phyloP scores from a whole-genome alignment of 805 yeast genomes.

The Yamadazyma akitaensis region DNA sequence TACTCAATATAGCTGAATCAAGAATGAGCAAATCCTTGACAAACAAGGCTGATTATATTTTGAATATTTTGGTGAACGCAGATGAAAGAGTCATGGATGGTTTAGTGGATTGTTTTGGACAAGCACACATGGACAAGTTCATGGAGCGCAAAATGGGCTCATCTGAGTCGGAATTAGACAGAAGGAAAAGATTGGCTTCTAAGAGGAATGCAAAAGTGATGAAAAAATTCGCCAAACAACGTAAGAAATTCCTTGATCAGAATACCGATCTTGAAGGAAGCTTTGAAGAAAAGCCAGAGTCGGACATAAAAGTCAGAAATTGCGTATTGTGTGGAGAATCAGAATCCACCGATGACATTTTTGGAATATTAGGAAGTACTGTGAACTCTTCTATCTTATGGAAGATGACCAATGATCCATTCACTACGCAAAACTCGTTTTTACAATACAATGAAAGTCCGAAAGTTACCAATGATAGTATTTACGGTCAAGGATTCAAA shows the following conservation, averaged over 20 bases:
- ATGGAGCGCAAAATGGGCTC: slow-evolving; percentile 40
- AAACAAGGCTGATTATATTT: slow-evolving; percentile 54
- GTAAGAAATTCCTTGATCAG: slow-evolving; percentile 40
- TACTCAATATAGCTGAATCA: slow-evolving; percentile 51
- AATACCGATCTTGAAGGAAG: slow-evolving; percentile 25
- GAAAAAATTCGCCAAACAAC: slow-evolving; percentile 58
- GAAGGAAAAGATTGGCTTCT: slow-evolving; percentile 54
- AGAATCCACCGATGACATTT: slow-evolving; percentile 41
- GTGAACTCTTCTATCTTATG: slow-evolving; percentile 48
- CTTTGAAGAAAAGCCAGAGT: slow-evolving; percentile 5
- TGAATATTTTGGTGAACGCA: slow-evolving; percentile 49
- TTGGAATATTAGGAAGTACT: slow-evolving; percentile 58
- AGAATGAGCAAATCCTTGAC: slow-evolving; percentile 47
- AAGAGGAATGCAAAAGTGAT: slow-evolving; percentile 59
- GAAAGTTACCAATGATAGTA: slow-evolving; percentile 12
- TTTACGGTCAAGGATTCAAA: slow-evolving; percentile 17
- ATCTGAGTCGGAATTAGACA: slow-evolving; percentile 54
- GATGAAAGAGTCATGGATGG: slow-evolving; percentile 50
- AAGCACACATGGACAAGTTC: slow-evolving; percentile 47
- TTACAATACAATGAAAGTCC: slow-evolving; percentile 17
- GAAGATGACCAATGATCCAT: slow-evolving; percentile 34
- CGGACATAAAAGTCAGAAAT: slow-evolving; percentile 23
- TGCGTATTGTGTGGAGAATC: slow-evolving; percentile 63
- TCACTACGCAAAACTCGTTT: slow-evolving; percentile 21
- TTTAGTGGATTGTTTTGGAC: slow-evolving; percentile 56